Conservation (phyloP, 2,329 filamentous ascomycete species). For the Colletotrichum euphorbiae region DNA sequence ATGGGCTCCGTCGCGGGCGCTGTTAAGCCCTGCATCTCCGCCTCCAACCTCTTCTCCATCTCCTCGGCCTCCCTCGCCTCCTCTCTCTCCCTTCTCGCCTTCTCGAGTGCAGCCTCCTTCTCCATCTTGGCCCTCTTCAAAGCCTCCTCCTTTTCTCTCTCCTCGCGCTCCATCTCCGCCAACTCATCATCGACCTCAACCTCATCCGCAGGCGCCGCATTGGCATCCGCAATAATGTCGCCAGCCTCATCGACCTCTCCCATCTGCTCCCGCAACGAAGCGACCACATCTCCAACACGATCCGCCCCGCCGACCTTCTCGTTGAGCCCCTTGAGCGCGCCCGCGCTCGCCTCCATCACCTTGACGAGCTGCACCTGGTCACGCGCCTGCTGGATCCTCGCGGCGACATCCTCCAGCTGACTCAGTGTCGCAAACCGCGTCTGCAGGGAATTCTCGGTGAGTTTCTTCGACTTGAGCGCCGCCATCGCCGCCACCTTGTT, state of each 20-base stretch:
- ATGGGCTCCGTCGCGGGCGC: conserved; percentile 25
- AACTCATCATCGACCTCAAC: conserved; percentile 89
- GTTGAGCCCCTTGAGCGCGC: conserved; percentile 79
- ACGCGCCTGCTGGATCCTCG: conserved; percentile 85
- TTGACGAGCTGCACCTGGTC: conserved; percentile 86
- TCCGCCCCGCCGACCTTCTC: conserved; percentile 81
- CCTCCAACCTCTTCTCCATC: conserved; percentile 61
- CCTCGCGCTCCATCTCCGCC: conserved; percentile 75
- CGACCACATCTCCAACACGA: conserved; percentile 80
- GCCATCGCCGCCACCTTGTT: conserved; percentile 81
- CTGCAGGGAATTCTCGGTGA: conserved; percentile 78
- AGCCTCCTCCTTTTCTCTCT: conserved; percentile 64
- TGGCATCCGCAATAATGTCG: conserved; percentile 76
- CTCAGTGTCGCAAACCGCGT: conserved; percentile 78
- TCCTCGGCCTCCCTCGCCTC: conserved; percentile 62
- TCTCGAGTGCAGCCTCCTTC: conserved; percentile 54
- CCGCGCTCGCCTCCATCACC: conserved; percentile 83
- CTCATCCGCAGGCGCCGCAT: conserved; percentile 74
- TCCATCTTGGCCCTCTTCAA: conserved; percentile 54
- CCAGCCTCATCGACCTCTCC: conserved; percentile 84
- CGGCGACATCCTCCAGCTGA: conserved; percentile 85
- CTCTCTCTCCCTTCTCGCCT: conserved; percentile 56
- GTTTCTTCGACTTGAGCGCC: conserved; percentile 84
- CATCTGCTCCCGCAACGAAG: conserved; percentile 83
- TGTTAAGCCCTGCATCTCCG: conserved; percentile 43